Base-by-base conservation (phyloP, 1,139 yeast genomes). In the Blastobotrys serpentis region DNA sequence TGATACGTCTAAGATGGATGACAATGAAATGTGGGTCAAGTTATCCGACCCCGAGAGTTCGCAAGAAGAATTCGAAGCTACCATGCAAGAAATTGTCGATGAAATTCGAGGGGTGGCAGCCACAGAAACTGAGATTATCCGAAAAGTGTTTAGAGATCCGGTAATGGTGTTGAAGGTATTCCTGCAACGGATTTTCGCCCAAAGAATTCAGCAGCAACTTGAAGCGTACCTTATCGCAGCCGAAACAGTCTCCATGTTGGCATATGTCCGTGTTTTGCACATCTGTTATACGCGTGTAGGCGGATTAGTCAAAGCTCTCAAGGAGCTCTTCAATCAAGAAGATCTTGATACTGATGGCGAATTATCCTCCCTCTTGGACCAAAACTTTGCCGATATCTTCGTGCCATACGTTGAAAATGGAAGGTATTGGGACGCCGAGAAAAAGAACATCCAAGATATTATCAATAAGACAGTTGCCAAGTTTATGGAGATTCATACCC, bases 191-290 rank as follows among this genome's bases (percentile, higher is more conserved):
- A 75, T 86, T 6, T 87, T 84, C 66, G 92, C 86, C 0, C 95
- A 86, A 61, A 77, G 72, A 23, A 65, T 90, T 34, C 87, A 83
- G 56, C 79, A 81, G 25, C 80, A 84, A 56, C 75, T 88, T 16
- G 82, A 82, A 52, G 70, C 78, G 1, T 70, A 86, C 39, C 69
- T 90, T 41, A 81, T 76, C 49, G 77, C 77, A 50, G 85, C 96
- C 0, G 77, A 81, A 48, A 75, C 84, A 1, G 72, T 79, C 6
- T 79, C 88, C 21, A 73, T 81, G 1, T 69, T 92, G 50, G 89
- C 96, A 0, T 90, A 86, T 63, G 81, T 89, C 5, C 76, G 98
- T 58, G 76, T 85, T 1, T 69, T 92, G 34, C 89, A 87, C 66
- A 73, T 82, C 1, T 71, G 86, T 22, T 84, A 81, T 61, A 75